phyloP scores from a whole-genome alignment of 2,329 filamentous ascomycete species.

The Colletotrichum karsti region DNA sequence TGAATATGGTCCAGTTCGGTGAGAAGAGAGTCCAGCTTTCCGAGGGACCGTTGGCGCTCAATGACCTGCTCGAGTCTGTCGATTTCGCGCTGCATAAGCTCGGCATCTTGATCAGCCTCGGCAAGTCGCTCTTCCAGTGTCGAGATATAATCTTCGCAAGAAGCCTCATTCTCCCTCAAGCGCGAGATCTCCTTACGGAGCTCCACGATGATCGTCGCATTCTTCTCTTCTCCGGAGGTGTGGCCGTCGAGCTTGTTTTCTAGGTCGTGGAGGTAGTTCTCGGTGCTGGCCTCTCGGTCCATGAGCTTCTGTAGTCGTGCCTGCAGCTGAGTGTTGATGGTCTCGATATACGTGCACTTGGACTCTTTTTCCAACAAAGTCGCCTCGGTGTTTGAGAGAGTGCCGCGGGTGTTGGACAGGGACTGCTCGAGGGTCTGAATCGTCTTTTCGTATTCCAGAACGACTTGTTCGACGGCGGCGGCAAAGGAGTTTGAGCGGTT shows the following conservation, averaged over 20 bases:
- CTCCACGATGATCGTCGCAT: conserved; percentile 83
- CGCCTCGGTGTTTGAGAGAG: conserved; percentile 86
- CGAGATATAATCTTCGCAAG: conserved; percentile 95
- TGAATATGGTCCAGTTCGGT: conserved; percentile 87
- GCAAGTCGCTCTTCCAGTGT: conserved; percentile 94
- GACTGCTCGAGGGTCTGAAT: conserved; percentile 94
- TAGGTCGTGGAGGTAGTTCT: conserved; percentile 91
- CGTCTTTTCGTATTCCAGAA: conserved; percentile 98
- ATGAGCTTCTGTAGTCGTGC: conserved; percentile 89
- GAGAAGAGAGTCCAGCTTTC: conserved; percentile 91
- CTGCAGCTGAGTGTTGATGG: conserved; percentile 89
- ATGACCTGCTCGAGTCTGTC: conserved; percentile 94
- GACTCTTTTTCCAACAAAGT: conserved; percentile 91
- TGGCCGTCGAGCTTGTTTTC: conserved; percentile 92
- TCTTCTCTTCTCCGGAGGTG: conserved; percentile 91
- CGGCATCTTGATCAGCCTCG: conserved; percentile 94
- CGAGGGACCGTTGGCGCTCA: conserved; percentile 92
- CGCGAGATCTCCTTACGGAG: conserved; percentile 91
- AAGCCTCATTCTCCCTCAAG: conserved; percentile 87
- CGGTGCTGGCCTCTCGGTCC: conserved; percentile 90
- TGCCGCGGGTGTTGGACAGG: conserved; percentile 85
- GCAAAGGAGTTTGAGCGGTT: conserved; percentile 97
- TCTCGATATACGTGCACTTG: conserved; percentile 92
- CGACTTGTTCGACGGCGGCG: conserved; percentile 93
- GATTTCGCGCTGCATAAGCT: conserved; percentile 96